Base-by-base conservation (phyloP, 768 basidiomycete species). In the Suillus subluteus region DNA sequence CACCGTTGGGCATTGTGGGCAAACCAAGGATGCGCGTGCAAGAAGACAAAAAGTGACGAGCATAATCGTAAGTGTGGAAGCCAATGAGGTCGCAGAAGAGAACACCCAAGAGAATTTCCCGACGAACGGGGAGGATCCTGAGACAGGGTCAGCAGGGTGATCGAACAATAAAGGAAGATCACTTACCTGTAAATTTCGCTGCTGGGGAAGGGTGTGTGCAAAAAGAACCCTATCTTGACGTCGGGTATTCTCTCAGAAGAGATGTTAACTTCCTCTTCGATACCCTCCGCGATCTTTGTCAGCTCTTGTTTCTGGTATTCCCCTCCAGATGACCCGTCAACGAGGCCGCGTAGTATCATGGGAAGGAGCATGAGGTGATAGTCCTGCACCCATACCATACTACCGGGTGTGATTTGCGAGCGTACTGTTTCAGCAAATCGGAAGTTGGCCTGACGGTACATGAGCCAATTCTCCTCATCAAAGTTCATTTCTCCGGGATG, bases 401-500 rank as follows among this genome's bases (percentile, higher is more conserved):
- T 88, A 23, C 94, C 95, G 2, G 92, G 89, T 6, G 84, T 86
- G 64, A 95, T 82, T 76, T 95, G 92, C 56, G 84, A 82, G 68
- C 87, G 85, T 66, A 99, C 93, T 26, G 85, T 93, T 77, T 98
- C 92, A 0, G 98, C 97, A 73, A 99, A 99, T 70, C 88, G 85
- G 81, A 96, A 83, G 78, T 99, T 99, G 56, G 97, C 97, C 78
- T 98, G 95, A 44, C 98, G 90, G 79, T 99, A 99, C 16, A 95
- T 98, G 63, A 90, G 88, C 98, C 98, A 99, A 77, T 99, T 94
- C 75, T 94, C 94, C 81, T 98, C 95, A 79, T 98, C 97, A 75
- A 99, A 99, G 80, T 95, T 97, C 96, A 99, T 99, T 82, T 99
- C 98, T 69, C 97, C 97, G 9, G 98, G 98, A 78, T 99, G 97